phyloP scores from a whole-genome alignment of 768 basidiomycete species.

The Rhodotorula toruloides region DNA sequence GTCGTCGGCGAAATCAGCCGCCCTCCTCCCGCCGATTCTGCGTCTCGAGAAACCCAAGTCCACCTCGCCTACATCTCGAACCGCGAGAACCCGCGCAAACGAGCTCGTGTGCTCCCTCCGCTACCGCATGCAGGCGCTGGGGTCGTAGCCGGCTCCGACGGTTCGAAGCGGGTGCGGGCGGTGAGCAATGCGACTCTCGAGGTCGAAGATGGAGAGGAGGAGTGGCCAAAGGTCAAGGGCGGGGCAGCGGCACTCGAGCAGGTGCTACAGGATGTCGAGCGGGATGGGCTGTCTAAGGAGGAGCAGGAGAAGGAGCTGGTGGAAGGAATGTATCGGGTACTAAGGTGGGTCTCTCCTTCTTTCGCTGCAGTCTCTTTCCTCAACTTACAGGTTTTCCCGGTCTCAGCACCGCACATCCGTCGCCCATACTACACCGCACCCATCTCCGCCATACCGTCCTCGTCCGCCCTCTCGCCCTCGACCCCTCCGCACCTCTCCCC shows the following conservation, averaged over 20 bases:
- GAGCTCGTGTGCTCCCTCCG: slow-evolving; percentile 4
- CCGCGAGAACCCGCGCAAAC: slow-evolving; percentile 10
- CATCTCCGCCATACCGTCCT: slow-evolving; percentile 36
- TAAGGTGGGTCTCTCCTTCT: slow-evolving; percentile 39
- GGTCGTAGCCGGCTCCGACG: background rate
- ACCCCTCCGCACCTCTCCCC: slow-evolving; percentile 19
- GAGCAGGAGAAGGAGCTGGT: slow-evolving; percentile 39
- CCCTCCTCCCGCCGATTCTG: background rate
- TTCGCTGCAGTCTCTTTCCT: background rate
- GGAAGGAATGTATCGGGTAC: slow-evolving; percentile 34
- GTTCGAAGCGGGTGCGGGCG: slow-evolving; percentile 11
- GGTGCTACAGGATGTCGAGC: slow-evolving; percentile 7
- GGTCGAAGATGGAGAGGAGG: slow-evolving; percentile 26
- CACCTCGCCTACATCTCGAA: slow-evolving; percentile 28
- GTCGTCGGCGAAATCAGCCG: slow-evolving; percentile 43
- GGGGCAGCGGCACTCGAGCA: slow-evolving; percentile 42
- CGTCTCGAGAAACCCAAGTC: background rate
- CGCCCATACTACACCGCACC: slow-evolving; percentile 14
- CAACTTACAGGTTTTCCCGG: no score
- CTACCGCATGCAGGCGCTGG: background rate
- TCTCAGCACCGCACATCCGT: slow-evolving; percentile 9
- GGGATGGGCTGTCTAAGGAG: slow-evolving; percentile 12
- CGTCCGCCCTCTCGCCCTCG: slow-evolving; percentile 31
- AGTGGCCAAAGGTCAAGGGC: slow-evolving; percentile 47
- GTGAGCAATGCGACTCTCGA: slow-evolving; percentile 37